phyloP scores from a whole-genome alignment of 345 rosid species.

The Eucalyptus curtisii region DNA sequence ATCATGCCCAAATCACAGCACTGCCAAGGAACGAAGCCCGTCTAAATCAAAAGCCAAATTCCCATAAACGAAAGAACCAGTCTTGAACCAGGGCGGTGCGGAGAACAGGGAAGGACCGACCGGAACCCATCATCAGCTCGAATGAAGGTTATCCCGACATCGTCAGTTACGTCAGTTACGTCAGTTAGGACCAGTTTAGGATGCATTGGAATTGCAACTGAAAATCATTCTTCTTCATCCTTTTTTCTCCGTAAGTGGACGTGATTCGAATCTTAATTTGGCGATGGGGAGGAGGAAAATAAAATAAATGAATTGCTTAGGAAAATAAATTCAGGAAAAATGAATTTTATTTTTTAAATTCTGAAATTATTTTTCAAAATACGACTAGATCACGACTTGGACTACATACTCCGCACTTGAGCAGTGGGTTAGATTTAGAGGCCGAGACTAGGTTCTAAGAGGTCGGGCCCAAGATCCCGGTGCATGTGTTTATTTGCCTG shows the following conservation, averaged over 20 bases:
- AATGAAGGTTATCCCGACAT: background rate
- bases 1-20: background rate
- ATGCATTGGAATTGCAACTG: background rate
- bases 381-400: accelerated
- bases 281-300: background rate
- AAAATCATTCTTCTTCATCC: background rate
- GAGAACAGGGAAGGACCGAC: background rate
- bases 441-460: background rate
- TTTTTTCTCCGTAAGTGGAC: background rate
- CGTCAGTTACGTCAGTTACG: background rate
- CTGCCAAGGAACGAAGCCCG: background rate
- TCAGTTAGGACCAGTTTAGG: background rate
- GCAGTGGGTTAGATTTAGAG: background rate
- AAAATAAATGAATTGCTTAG: background rate
- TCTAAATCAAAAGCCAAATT: background rate
- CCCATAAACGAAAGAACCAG: background rate
- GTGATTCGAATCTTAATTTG: background rate
- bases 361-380: too few relatives aligned
- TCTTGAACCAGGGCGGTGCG: background rate
- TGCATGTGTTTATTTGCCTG: background rate
- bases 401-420: accelerated
- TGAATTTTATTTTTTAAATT: too few relatives aligned
- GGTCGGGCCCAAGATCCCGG: accelerated
- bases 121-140: background rate
- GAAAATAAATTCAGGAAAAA: background rate